phyloP scores from a whole-genome alignment of 345 rosid species.

The Linum usitatissimum region DNA sequence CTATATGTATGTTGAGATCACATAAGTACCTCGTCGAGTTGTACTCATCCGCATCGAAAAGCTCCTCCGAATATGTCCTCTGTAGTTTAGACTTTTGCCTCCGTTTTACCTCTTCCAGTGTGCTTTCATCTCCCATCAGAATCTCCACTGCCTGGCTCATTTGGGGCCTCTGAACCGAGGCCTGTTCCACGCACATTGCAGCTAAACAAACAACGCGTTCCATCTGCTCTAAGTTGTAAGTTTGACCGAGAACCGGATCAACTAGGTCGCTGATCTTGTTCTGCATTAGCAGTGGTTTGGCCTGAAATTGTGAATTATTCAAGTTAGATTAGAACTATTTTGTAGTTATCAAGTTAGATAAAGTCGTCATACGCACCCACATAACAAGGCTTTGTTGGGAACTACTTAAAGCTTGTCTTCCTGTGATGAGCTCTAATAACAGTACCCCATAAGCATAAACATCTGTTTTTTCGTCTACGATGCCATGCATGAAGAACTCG shows the following conservation, averaged over 20 bases:
- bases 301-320: slow-evolving; percentile 26
- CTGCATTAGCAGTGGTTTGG: slow-evolving; percentile 55
- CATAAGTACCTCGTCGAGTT: slow-evolving; percentile 47
- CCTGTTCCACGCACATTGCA: slow-evolving; percentile 47
- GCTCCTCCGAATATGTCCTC: slow-evolving; percentile 66
- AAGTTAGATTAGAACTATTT: not conserved
- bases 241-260: slow-evolving; percentile 51
- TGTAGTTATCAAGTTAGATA: no score
- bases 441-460: slow-evolving; percentile 88
- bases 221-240: slow-evolving; percentile 43
- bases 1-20: slow-evolving; percentile 51
- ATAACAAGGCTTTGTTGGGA: slow-evolving; percentile 76
- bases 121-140: slow-evolving; percentile 41
- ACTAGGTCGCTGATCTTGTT: slow-evolving; percentile 39
- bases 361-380: slow-evolving; percentile 51
- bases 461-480: slow-evolving; percentile 87
- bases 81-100: slow-evolving; percentile 22
- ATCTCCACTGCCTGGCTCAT: slow-evolving; percentile 71
- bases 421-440: slow-evolving; percentile 72
- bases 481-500: slow-evolving; percentile 85
- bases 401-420: slow-evolving; percentile 67
- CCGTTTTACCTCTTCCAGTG: slow-evolving; percentile 26
- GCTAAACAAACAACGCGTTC: slow-evolving; percentile 36
- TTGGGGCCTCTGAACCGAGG: slow-evolving; percentile 53
- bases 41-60: slow-evolving; percentile 57